These are phyloP conservation scores for Aspergillus sparsus DNA, from an alignment of 495 filamentous ascomycete genomes.

Conservation along the genomic window DNA sequence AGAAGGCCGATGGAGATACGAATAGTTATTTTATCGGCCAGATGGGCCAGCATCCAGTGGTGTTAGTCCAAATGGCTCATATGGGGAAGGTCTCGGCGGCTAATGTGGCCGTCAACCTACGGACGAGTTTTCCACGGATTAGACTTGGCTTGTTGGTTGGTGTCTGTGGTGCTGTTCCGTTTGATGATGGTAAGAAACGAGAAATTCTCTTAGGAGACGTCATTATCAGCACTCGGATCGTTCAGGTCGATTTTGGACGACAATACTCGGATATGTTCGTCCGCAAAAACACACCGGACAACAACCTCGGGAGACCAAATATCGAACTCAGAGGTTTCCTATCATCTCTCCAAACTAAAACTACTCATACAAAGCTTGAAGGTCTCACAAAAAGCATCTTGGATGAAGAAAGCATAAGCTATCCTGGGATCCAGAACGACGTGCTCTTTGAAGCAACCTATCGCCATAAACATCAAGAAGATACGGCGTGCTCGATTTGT, in stretches of 20 bases:
- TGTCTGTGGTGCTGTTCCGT: neutral
- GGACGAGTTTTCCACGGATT: neutral
- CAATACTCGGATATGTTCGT: neutral
- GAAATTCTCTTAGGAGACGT: neutral
- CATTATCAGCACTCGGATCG: neutral
- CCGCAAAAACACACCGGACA: neutral
- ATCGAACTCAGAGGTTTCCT: neutral
- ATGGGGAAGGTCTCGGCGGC: neutral
- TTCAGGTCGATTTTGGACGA: neutral
- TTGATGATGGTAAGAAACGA: neutral
- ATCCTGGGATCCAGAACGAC: neutral
- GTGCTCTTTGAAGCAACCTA: neutral
- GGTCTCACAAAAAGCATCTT: neutral
- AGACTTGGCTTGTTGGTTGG: neutral
- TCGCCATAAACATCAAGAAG: neutral
- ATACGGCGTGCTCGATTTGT: neutral
- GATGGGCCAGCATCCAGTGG: neutral
- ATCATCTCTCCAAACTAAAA: neutral
- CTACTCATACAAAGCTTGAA: neutral
- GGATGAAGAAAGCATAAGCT: neutral
- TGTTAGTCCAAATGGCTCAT: neutral
- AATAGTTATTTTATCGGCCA: neutral
- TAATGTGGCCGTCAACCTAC: neutral
- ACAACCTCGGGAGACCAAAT: neutral
- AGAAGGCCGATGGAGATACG: neutral